These are phyloP conservation scores for Hyphopichia fennica DNA, from an alignment of 1,139 yeast genomes.

Conservation along the genomic window DNA sequence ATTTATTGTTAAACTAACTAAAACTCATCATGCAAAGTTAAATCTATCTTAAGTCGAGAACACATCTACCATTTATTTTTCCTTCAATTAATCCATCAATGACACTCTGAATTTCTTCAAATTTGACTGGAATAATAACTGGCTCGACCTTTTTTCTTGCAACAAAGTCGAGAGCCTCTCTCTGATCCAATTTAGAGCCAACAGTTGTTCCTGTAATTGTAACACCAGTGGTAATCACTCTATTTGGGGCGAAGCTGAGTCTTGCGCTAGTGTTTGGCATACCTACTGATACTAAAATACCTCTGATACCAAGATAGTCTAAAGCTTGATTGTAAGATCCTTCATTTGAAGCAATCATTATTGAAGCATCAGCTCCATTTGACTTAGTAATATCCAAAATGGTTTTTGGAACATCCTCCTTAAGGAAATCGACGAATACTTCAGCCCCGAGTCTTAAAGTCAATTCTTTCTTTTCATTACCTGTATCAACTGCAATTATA, in stretches of 20 bases:
- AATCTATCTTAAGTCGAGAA: conserved; percentile 5
- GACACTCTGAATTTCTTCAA: conserved; percentile 4
- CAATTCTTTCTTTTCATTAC: conserved; percentile 11
- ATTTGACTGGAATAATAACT: conserved; percentile 7
- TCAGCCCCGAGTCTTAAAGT: conserved; percentile 10
- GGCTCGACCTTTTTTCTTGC: conserved; percentile 1
- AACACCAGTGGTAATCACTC: conserved; percentile 2
- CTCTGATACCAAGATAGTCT: conserved; percentile 4
- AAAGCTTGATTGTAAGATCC: conserved; percentile 5
- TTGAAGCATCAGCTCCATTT: conserved; percentile 4
- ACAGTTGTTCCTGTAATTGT: conserved; percentile 1
- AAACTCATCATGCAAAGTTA: too few species aligned
- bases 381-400: conserved; percentile 2
- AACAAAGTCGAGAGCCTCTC: conserved; percentile 3
- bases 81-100: conserved; percentile 3
- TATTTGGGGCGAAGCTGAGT: conserved; percentile 2
- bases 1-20: too few species aligned
- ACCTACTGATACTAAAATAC: conserved; percentile 5
- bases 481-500: conserved; percentile 13
- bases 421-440: conserved; percentile 10
- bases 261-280: background rate
- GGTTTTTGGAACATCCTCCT: conserved; percentile 1
- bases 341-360: conserved; percentile 5
- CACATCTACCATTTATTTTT: conserved; percentile 3
- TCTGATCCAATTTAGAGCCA: conserved; percentile 3